Evolutionary conservation across 2,329 filamentous ascomycete species (phyloP), one percentile per base, ranked within the genome.

Genomic region (Lachnellula subtilissima): DNA sequence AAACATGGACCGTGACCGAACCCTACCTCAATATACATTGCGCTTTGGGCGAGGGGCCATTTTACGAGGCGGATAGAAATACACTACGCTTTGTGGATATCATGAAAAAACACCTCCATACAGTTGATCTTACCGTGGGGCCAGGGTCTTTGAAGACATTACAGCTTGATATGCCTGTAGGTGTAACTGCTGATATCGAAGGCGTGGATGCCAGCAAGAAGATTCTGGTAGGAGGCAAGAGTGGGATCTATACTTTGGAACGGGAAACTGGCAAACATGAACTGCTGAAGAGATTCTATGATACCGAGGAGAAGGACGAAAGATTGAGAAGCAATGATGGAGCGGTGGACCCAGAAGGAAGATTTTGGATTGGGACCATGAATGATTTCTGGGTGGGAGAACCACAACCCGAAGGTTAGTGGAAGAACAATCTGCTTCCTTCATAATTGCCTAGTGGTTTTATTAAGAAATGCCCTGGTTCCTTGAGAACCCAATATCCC

Each of bases 321-420:
- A 74, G 84, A 22, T 77, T 89, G 70, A 75, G 84, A 55, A 80
- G 87, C 71, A 96, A 96, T 69, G 92, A 96, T 68, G 91, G 91
- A 48, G 87, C 85, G 5, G 84, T 89, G 51, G 91, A 96, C 68
- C 85, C 84, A 25, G 80, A 85, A 60, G 91, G 92, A 35, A 78
- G 90, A 36, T 94, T 93, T 74, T 96, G 90, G 88, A 78, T 91
- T 5, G 90, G 91, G 7, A 83, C 83, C 60, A 96, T 96, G 89
- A 94, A 90, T 60, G 90, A 96, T 67, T 87, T 89, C 54, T 67
- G 67, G 60, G 66, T 70, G 52, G 69, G 70, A 42, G 60, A 65
- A 48, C 67, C 65, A 39, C 64, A 71, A 54, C 57, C 67, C 61
- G 71, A 73, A 64, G 71, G 71, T 71, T 54, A 19, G 65, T 65